These are phyloP conservation scores for Anthostomella pinea DNA, from an alignment of 2,329 filamentous ascomycete species.

Conservation along the genomic window DNA sequence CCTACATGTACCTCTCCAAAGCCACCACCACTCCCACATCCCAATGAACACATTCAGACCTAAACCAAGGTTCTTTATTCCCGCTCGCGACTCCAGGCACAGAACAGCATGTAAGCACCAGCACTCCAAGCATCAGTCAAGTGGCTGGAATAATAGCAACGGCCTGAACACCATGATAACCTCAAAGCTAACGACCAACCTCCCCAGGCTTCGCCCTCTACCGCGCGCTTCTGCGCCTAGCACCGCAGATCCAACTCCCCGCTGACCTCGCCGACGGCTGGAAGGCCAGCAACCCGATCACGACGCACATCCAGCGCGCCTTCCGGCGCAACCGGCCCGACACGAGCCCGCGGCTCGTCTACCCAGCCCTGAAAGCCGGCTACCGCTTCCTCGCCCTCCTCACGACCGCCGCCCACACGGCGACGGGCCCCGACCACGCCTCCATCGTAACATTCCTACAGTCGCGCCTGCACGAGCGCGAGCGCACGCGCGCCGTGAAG, in stretches of 20 bases:
- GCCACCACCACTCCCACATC: neutral
- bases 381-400: slow-evolving; percentile 44
- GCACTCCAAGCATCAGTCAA: too few species aligned
- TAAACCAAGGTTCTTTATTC: slow-evolving; percentile 36
- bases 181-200: slow-evolving; percentile 1
- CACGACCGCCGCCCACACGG: slow-evolving; percentile 10
- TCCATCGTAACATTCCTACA: slow-evolving; percentile 42
- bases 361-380: slow-evolving; percentile 61
- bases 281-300: slow-evolving; percentile 44
- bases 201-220: slow-evolving; percentile 65
- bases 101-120: slow-evolving; percentile 50
- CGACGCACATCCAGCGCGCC: slow-evolving; percentile 56
- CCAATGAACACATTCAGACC: slow-evolving; percentile 5
- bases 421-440: slow-evolving; percentile 34
- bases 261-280: slow-evolving; percentile 38
- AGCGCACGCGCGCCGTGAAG: slow-evolving; percentile 22
- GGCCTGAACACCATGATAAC: neutral
- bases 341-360: slow-evolving; percentile 58
- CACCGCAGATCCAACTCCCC: slow-evolving; percentile 50
- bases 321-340: slow-evolving; percentile 61
- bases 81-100: slow-evolving; percentile 51
- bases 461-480: slow-evolving; percentile 33
- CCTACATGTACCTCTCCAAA: neutral
- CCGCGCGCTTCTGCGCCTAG: slow-evolving; percentile 63
- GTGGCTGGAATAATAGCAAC: neutral